Conservation (phyloP, 179 eudicot species). For the Silene noctiflora region DNA sequence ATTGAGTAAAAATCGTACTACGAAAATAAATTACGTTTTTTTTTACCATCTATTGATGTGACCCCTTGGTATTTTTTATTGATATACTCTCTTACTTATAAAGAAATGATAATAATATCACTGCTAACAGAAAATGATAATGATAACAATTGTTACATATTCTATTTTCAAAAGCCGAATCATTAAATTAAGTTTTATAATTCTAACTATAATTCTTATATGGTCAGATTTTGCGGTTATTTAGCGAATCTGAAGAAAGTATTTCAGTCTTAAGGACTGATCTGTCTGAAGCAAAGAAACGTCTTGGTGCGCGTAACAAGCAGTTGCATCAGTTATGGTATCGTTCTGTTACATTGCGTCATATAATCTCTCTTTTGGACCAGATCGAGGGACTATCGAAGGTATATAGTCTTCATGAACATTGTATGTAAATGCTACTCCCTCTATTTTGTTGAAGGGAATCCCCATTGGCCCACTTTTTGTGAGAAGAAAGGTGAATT, state of each 20-base stretch:
- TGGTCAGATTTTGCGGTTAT: slow-evolving; percentile 81
- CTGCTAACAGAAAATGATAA: background rate
- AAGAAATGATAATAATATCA: background rate
- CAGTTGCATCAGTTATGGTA: slow-evolving; percentile 97
- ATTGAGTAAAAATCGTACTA: too few species aligned
- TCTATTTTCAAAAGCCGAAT: background rate
- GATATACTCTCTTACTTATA: background rate
- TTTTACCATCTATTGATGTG: background rate
- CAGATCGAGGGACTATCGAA: slow-evolving; percentile 94
- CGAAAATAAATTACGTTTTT: too few species aligned
- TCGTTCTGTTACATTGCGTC: slow-evolving; percentile 92
- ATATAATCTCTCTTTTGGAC: slow-evolving; percentile 84
- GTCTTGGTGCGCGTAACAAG: slow-evolving; percentile 81
- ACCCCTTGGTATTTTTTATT: background rate
- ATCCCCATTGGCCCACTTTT: too few species aligned
- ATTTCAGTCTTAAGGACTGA: slow-evolving; percentile 68
- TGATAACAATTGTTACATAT: background rate
- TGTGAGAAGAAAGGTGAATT: too few species aligned
- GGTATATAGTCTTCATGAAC: slow-evolving; percentile 35
- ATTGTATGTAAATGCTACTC: background rate
- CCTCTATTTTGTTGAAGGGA: too few species aligned
- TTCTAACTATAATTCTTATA: slow-evolving; percentile 15
- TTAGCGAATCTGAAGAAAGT: slow-evolving; percentile 89
- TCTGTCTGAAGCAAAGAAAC: slow-evolving; percentile 78
- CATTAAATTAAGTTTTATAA: background rate